Base-by-base conservation (phyloP, 805 yeast genomes). In the Groenewaldozyma salmanticensis region DNA sequence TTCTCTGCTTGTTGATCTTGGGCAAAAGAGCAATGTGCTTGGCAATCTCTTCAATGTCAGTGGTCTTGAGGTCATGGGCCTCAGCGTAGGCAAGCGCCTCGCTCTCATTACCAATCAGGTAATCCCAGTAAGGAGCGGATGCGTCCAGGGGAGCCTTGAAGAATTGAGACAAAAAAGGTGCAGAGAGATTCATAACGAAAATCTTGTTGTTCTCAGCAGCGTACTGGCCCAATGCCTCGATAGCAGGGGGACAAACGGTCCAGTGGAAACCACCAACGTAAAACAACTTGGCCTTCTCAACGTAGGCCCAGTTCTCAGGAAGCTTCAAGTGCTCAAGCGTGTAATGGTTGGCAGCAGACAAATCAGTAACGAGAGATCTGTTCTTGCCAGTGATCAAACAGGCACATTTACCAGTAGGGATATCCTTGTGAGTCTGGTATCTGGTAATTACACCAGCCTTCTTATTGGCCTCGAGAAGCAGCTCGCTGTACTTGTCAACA, bases 181-280 rank as follows among this genome's bases (percentile, higher is more conserved):
- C 99, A 50, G 94, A 80, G 64, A 92, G 72, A 76, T 92, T 92
- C 65, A 92, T 65, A 42, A 79, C 71, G 57, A 86, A 82, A 45
- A 76, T 71, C 69, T 85, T 85, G 72, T 81, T 77, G 57, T 67
- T 73, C 46, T 70, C 82, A 47, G 92, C 82, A 50, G 97, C 96
- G 61, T 92, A 95, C 66, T 86, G 74, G 53, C 96, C 98, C 55
- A 92, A 72, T 45, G 79, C 77, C 53, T 74, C 71, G 58, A 92
- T 92, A 43, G 98, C 96, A 45, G 81, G 94, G 51, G 95, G 96
- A 51, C 95, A 84, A 43, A 92, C 99, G 43, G 99, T 92, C 67
- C 92, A 74, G 66, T 92, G 99, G 85, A 79, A 92, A n/a, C 99
- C 99, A 57, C 97, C 98, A 59, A 92, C 82, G 75, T 92, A 92